A percentile compares a stretch with the other conserved stretches of the same genome.
Conservation (phyloP, 345 rosid genomes). For the Eucalyptus pauciflora region DNA sequence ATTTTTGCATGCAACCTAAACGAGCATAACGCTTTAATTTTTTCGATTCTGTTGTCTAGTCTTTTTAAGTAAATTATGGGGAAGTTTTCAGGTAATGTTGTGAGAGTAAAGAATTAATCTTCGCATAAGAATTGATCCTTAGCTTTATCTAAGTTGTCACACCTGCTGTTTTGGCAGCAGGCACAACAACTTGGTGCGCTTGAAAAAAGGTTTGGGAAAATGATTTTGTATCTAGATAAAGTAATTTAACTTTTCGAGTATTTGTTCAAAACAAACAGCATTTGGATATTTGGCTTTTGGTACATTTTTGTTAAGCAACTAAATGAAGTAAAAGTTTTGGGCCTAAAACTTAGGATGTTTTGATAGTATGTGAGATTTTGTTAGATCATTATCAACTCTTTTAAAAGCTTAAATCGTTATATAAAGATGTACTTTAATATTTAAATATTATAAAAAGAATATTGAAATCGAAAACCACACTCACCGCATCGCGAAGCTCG, state of each 20-base stretch:
- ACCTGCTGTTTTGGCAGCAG: background rate
- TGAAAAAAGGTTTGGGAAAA: background rate
- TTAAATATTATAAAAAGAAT: too few relatives aligned
- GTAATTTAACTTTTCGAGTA: too few relatives aligned
- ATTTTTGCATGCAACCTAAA: background rate
- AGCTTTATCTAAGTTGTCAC: too few relatives aligned
- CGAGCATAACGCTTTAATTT: too few relatives aligned
- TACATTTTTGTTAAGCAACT: background rate
- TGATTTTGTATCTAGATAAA: background rate
- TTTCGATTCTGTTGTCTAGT: background rate
- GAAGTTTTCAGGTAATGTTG: background rate
- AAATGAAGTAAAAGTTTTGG: background rate
- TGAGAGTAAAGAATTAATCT: background rate
- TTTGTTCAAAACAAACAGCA: too few relatives aligned
- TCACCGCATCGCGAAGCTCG: too few relatives aligned
- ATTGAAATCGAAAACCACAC: too few relatives aligned
- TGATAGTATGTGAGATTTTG: background rate
- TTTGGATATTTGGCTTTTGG: too few relatives aligned
- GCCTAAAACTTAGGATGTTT: background rate
- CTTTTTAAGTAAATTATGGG: background rate
- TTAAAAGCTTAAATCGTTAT: too few relatives aligned
- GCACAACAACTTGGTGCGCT: background rate
- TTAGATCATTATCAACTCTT: accelerated
- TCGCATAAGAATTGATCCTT: background rate
- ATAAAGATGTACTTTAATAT: too few relatives aligned